Evolutionary conservation across 306 rosid species (phyloP), one percentile per base, ranked within the genome.

Genomic region (Vachellia collinsii): DNA sequence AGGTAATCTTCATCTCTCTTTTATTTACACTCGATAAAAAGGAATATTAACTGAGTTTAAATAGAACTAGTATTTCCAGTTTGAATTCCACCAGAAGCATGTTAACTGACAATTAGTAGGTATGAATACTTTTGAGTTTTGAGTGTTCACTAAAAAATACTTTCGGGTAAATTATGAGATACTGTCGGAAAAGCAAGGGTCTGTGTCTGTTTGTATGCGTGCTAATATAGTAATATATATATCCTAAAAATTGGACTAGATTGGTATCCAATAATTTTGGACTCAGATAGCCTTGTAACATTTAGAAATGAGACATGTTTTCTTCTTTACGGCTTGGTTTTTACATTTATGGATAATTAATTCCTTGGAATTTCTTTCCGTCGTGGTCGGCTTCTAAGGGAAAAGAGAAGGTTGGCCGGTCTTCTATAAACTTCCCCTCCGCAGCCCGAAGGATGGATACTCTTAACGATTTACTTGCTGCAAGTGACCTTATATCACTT

Each of bases 401-500:
- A 79, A 83, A 78, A n/a, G 94, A 87, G 71, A 92, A 82, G 75
- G 48, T 42, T 41, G 73, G 73, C 37, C 53, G 37, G 37, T 68
- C 73, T n/a, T 68, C 73, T 20, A 42, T 82, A 71, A 90, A 72
- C 71, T 96, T 96, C 80, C 99, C 99, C 50, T 23, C 93, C 53
- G 97, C 99, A 36, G 99, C 93, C 11, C 92, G 99, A 79, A 93
- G 89, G 84, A 96, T 96, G 99, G 99, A 96, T 74, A 96, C 99
- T 70, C 98, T 96, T 59, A 93, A 96, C 54, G 99, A 96, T 88
- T 88, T 96, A 79, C 94, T 96, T 77, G 99, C 99, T 6, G 97
- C 98, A 16, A 96, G 99, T 71, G 99, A 96, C 84, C 97, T 96
- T 67, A 80, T 96, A 56, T 96, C 98, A 7, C 97, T 96, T 74